Conservation (phyloP, 2,329 filamentous ascomycete genomes). For the Talaromyces sp. region DNA sequence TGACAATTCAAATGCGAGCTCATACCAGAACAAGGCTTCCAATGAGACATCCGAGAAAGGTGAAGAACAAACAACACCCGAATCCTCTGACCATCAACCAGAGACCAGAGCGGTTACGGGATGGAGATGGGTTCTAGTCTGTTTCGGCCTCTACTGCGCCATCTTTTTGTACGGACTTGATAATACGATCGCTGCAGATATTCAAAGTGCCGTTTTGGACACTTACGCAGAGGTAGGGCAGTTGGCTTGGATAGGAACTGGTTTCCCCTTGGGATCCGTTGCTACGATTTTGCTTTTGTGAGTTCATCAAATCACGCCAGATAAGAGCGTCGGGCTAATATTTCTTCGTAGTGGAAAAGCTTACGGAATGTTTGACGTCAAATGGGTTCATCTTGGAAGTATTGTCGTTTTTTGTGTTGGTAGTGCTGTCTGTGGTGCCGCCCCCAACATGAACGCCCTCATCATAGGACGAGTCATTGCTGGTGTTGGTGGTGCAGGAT, state of each 20-base stretch:
- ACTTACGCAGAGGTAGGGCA: slow-evolving; percentile 39
- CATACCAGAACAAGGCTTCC: neutral
- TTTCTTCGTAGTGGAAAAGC: slow-evolving; percentile 6
- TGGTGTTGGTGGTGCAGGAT: slow-evolving; percentile 35
- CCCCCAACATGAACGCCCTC: slow-evolving; percentile 47
- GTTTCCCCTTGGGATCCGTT: slow-evolving; percentile 46
- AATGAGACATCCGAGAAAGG: neutral
- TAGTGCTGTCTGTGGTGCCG: slow-evolving; percentile 45
- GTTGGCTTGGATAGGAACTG: slow-evolving; percentile 45
- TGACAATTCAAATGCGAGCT: neutral
- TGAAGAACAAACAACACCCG: neutral
- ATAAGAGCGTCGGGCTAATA: slow-evolving; percentile 19
- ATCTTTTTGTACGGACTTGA: slow-evolving; percentile 26
- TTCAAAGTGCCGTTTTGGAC: slow-evolving; percentile 45
- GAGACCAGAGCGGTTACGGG: neutral
- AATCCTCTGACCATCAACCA: neutral
- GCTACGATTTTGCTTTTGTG: slow-evolving; percentile 40
- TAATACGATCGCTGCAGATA: slow-evolving; percentile 53
- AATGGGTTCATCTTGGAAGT: slow-evolving; percentile 41
- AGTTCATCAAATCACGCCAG: slow-evolving; percentile 36
- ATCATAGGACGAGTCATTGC: slow-evolving; percentile 45
- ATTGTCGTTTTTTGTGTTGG: slow-evolving; percentile 34
- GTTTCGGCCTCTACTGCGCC: slow-evolving; percentile 5
- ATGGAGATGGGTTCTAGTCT: slow-evolving; percentile 5
- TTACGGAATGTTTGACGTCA: slow-evolving; percentile 43